phyloP scores from a whole-genome alignment of 495 filamentous ascomycete species.

The Durotheca rogersii region DNA sequence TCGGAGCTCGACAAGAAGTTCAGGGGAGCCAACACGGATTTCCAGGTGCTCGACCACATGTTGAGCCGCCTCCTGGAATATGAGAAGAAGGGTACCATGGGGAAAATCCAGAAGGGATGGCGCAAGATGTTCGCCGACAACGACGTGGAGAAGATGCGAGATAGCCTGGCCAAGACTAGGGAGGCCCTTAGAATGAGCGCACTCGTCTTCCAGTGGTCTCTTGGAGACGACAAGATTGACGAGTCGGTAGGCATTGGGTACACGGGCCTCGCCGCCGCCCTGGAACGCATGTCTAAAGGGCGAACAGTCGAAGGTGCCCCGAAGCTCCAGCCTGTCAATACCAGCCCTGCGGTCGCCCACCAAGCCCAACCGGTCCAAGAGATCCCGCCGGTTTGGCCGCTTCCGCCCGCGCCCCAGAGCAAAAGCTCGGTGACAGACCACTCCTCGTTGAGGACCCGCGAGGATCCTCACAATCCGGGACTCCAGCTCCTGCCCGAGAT shows the following conservation, averaged over 20 bases:
- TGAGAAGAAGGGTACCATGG: conserved; percentile 49
- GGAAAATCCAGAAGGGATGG: conserved; percentile 53
- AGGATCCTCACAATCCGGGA: conserved; percentile 7
- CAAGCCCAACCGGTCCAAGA: conserved; percentile 24
- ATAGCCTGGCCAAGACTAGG: conserved; percentile 38
- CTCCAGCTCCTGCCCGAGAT: conserved; percentile 25
- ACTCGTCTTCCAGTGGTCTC: conserved; percentile 48
- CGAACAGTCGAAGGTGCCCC: conserved; percentile 23
- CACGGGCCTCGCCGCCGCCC: conserved; percentile 49
- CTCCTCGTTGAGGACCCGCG: conserved; percentile 9
- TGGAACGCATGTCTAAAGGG: conserved; percentile 39
- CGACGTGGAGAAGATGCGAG: conserved; percentile 47
- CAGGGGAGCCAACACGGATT: conserved; percentile 45
- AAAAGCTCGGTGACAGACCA: conserved; percentile 19
- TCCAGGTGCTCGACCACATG: conserved; percentile 53
- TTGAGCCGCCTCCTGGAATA: conserved; percentile 50
- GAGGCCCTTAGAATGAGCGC: conserved; percentile 47
- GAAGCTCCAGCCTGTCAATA: conserved; percentile 27
- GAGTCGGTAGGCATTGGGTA: conserved; percentile 48
- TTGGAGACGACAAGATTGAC: conserved; percentile 44
- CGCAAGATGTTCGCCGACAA: conserved; percentile 45
- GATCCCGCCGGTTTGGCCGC: conserved; percentile 15
- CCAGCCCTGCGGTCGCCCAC: conserved; percentile 7
- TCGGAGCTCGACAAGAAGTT: conserved; percentile 55
- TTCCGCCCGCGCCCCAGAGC: conserved; percentile 12